A percentile compares a stretch with the other conserved stretches of the same genome.
Conservation (phyloP, 2,329 filamentous ascomycete genomes). For the Colletotrichum falcatum region DNA sequence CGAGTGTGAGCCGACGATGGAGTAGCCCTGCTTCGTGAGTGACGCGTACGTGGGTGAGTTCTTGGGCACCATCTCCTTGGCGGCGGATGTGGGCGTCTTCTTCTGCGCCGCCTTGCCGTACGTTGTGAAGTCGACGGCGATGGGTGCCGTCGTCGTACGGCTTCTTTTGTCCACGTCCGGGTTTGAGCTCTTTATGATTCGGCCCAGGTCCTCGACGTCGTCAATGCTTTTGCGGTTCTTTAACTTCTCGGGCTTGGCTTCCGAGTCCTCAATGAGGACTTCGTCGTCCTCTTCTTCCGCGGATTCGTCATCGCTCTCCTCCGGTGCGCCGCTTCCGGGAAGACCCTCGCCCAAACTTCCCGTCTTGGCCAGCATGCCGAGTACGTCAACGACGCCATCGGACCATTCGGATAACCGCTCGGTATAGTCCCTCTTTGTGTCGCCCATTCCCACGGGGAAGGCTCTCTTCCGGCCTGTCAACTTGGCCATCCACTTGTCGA, state of each 20-base stretch:
- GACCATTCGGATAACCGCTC: constrained; percentile 82
- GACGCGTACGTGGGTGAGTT: constrained; percentile 89
- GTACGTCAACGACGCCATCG: constrained; percentile 76
- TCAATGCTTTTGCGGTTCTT: constrained; percentile 64
- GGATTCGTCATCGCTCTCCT: constrained; percentile 86
- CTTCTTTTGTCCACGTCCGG: constrained; percentile 49
- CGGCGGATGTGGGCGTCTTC: constrained; percentile 55
- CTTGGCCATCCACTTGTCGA: constrained; percentile 98
- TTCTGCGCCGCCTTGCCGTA: constrained; percentile 66
- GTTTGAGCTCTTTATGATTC: constrained; percentile 66
- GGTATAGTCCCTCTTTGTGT: constrained; percentile 80
- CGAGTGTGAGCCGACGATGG: constrained; percentile 93
- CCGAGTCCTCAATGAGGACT: constrained; percentile 60
- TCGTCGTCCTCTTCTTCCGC: constrained; percentile 69
- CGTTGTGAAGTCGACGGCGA: constrained; percentile 90
- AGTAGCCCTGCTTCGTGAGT: constrained; percentile 96
- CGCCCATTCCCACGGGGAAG: constrained; percentile 89
- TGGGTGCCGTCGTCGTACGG: constrained; percentile 54
- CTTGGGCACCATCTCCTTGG: constrained; percentile 95
- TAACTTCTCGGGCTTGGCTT: constrained; percentile 57
- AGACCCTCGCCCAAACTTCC: constrained; percentile 74
- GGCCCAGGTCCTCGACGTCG: constrained; percentile 87
- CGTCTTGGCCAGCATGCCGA: constrained; percentile 72
- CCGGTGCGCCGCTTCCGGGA: constrained; percentile 82
- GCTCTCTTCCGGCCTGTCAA: constrained; percentile 87